Base-by-base conservation (phyloP, 805 yeast species). In the Metschnikowia matae region DNA sequence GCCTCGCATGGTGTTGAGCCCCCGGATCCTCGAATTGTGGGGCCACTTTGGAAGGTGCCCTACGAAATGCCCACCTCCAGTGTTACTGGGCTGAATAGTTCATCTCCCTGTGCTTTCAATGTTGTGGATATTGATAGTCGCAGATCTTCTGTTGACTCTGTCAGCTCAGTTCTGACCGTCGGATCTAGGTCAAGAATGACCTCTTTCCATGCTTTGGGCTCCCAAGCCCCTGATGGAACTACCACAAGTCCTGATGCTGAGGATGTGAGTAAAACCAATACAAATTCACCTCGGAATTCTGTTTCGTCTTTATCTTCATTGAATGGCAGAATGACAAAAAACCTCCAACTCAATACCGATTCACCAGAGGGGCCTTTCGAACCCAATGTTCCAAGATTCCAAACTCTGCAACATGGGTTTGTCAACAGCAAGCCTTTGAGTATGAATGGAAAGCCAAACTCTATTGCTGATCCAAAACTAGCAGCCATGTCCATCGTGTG, bases 41-140 rank as follows among this genome's bases (percentile, higher is more conserved):
- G 68, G 8, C 78, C 78, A 8, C 79, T 81, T 62, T 81, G 85
- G 85, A 81, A 79, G 57, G 85, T 80, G 3, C 85, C 85, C 6
- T 79, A 78, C 58, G 82, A 79, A 53, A 75, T 79, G 76, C 83
- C 84, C 0, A 48, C 58, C 45, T 47, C 55, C 13, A 29, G 21
- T 29, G 40, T 48, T n/a, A 41, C 60, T 7, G 54, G 56, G 31
- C 56, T 60, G 48, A 48, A 54, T 18, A 48, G 53, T 37, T 54
- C 61, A 32, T 59, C 56, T 35, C 59, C 44, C 13, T 53, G 54
- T 21, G 35, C 41, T 18, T 21, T 49, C 21, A 53, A 49, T 39
- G 53, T 54, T 2, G 33, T 29, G 17, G 54, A 53, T 11, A 17
- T 48, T 35, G 46, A 51, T 51, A 61, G 69, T 29, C 60, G 80